phyloP scores from a whole-genome alignment of 495 filamentous ascomycete genomes.

The Talaromyces stipitatus region DNA sequence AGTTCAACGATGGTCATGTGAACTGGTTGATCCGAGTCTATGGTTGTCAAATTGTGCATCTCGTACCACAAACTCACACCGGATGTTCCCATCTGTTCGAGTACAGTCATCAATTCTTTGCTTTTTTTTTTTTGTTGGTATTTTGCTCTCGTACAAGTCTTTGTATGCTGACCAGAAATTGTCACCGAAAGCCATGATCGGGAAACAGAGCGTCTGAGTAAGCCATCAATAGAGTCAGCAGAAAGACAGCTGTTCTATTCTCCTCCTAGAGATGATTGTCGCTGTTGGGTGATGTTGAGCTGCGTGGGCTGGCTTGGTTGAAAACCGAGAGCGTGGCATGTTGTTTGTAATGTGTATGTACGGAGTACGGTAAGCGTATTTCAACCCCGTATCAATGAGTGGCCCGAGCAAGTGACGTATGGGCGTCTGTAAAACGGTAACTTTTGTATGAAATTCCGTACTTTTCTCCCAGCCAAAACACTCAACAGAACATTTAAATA shows the following conservation, averaged over 20 bases:
- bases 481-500: neutral
- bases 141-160: neutral
- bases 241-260: neutral
- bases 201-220: neutral
- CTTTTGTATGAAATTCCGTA: neutral
- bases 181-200: neutral
- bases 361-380: neutral
- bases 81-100: neutral
- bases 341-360: too few species aligned
- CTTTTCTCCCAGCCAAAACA: neutral
- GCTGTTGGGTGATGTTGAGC: neutral
- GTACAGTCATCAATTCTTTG: neutral
- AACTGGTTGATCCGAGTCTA: neutral
- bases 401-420: neutral
- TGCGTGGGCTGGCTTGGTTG: neutral
- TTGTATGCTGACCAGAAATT: neutral
- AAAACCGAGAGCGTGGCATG: neutral
- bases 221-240: neutral
- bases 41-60: too few species aligned
- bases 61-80: neutral
- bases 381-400: too few species aligned
- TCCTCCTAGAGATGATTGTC: neutral
- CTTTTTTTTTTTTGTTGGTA: too few species aligned
- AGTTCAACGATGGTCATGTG: neutral
- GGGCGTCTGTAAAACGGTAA: neutral